These are phyloP conservation scores for Agarophyton chilense DNA, from an alignment of 23 red algal genomes.

Conservation along the genomic window DNA sequence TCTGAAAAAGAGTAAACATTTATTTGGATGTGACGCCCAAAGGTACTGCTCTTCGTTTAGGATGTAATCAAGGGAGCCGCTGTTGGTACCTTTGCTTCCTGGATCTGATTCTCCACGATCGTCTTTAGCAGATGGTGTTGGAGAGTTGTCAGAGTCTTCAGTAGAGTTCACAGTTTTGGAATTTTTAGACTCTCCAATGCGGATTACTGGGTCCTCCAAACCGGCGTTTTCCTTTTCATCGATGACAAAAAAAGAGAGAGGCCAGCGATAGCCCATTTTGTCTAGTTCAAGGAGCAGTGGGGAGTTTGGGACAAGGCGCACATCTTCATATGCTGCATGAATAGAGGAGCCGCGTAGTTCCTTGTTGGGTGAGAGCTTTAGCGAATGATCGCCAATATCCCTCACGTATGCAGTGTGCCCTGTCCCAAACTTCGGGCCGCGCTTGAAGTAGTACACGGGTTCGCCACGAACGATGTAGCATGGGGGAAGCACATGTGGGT, in stretches of 20 bases:
- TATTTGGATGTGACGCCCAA: no score
- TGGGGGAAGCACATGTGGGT: not conserved
- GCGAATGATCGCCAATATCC: not conserved
- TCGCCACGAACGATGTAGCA: not conserved
- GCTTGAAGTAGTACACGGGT: slow-evolving; percentile 31
- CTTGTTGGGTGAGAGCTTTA: not conserved
- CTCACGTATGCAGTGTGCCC: slow-evolving; percentile 29
- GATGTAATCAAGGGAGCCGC: no score
- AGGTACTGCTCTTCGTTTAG: no score
- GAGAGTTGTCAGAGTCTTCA: no score
- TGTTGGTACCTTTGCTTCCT: no score
- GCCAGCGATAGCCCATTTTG: slow-evolving; percentile 14
- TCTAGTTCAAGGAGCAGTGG: slow-evolving; percentile 20
- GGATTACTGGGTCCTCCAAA: not conserved
- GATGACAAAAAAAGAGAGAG: not conserved
- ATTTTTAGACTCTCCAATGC: not conserved
- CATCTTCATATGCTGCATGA: slow-evolving; percentile 47
- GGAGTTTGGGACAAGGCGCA: slow-evolving; percentile 7
- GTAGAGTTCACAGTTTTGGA: no score
- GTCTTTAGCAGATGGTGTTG: no score
- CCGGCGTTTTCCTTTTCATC: not conserved
- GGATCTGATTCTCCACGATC: no score
- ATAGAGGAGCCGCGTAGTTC: not conserved
- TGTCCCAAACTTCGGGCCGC: slow-evolving; percentile 27
- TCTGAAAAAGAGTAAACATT: no score